phyloP scores from a whole-genome alignment of 768 basidiomycete genomes.

The Hygrophorus pudorinus region DNA sequence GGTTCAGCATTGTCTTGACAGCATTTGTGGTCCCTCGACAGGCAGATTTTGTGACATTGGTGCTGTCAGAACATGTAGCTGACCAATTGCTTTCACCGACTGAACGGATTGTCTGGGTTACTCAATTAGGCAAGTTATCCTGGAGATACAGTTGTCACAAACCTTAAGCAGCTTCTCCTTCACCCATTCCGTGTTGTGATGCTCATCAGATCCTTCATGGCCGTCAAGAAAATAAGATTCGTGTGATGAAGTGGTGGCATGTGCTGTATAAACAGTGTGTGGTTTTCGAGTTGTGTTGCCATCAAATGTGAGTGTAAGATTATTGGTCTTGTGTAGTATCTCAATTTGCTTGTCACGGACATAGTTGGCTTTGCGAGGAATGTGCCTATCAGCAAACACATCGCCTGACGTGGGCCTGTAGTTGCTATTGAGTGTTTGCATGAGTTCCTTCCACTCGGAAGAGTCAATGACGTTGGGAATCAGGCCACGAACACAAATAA shows the following conservation, averaged over 20 bases:
- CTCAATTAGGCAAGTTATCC: background rate
- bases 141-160: background rate
- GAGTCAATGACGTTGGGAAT: constrained; percentile 14
- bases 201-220: constrained; percentile 12
- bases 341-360: constrained; percentile 5
- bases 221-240: constrained; percentile 12
- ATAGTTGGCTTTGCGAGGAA: constrained; percentile 9
- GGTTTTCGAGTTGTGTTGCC: constrained; percentile 11
- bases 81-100: constrained; percentile 11
- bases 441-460: constrained; percentile 17
- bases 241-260: constrained; percentile 10
- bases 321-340: background rate
- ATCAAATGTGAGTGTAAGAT: constrained; percentile 14
- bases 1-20: constrained; percentile 11
- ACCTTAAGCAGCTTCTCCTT: constrained; percentile 7
- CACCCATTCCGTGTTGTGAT: constrained; percentile 13
- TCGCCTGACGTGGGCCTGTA: constrained; percentile 7
- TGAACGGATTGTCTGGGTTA: constrained; percentile 12
- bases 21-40: constrained; percentile 5
- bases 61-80: constrained; percentile 13
- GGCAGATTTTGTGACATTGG: constrained; percentile 11
- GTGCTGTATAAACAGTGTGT: constrained; percentile 14
- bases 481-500: constrained; percentile 17
- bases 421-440: constrained; percentile 7
- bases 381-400: constrained; percentile 10